Percentiles rank a stretch among this genome's conserved stretches.
These are phyloP conservation scores for Colletotrichum sp. DNA, from an alignment of 2,329 filamentous ascomycete species.

Conservation along the genomic window DNA sequence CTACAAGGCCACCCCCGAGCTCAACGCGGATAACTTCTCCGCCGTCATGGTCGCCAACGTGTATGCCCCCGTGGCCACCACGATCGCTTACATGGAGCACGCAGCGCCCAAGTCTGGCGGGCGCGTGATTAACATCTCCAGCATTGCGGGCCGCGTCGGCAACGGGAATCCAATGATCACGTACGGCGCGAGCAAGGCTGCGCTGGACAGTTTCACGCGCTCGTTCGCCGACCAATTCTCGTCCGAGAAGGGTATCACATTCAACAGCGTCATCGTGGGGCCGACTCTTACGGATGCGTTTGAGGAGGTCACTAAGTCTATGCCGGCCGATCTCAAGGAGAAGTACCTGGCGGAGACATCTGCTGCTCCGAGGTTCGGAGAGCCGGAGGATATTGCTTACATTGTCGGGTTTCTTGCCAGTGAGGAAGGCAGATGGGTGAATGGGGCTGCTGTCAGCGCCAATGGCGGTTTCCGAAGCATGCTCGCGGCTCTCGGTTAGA, in stretches of 20 bases:
- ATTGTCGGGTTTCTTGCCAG: conserved; percentile 13
- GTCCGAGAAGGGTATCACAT: conserved; percentile 26
- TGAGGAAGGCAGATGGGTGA: conserved; percentile 4
- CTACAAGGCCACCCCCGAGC: neutral
- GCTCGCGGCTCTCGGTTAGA: neutral
- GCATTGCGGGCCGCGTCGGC: too few species aligned
- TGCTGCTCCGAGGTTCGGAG: neutral
- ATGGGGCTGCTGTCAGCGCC: neutral
- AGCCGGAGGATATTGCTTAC: neutral
- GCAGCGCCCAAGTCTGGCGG: conserved; percentile 33
- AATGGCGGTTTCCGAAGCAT: neutral
- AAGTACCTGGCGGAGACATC: neutral
- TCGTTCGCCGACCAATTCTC: conserved; percentile 33
- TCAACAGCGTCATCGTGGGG: conserved; percentile 35
- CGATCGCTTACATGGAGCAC: conserved; percentile 30
- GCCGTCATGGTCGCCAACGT: neutral
- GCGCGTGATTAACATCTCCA: conserved; percentile 30
- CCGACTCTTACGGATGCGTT: conserved; percentile 23
- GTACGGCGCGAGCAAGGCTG: conserved; percentile 38
- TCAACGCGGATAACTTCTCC: neutral
- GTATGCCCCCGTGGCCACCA: conserved; percentile 29
- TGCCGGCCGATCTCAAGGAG: neutral
- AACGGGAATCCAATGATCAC: neutral
- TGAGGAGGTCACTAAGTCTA: neutral
- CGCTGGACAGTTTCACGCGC: conserved; percentile 29